Percentiles rank a stretch among this genome's conserved stretches.
Evolutionary conservation across 1,284 basidiomycete species (phyloP).

Genomic region (Ceratobasidium sp.): DNA sequence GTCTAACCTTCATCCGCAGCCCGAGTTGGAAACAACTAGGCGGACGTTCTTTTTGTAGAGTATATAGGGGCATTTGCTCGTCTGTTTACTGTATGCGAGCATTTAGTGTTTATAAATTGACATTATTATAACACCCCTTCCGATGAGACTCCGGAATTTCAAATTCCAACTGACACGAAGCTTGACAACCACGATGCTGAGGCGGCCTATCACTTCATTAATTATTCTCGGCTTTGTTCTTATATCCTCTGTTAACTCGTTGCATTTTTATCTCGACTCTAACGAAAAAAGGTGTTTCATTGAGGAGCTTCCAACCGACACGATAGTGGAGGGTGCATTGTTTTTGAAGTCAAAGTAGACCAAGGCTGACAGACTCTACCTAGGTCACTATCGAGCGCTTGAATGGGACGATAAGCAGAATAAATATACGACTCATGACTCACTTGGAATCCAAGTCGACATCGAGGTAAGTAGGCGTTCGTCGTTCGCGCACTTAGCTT

Average conservation of each 20-base stretch:
- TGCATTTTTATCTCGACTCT: conserved; percentile 93
- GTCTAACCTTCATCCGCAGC: conserved; percentile 53
- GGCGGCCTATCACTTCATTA: conserved; percentile 1
- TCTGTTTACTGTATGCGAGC: neutral
- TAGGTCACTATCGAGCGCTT: conserved; percentile 91
- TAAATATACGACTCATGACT: conserved; percentile 73
- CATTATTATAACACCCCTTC: neutral
- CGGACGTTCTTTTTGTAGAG: conserved; percentile 77
- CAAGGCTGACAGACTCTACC: conserved; percentile 2
- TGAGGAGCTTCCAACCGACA: conserved; percentile 96
- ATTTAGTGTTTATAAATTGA: neutral
- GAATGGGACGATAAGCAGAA: conserved; percentile 84
- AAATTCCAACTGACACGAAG: neutral
- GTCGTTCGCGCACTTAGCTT: conserved; percentile 20
- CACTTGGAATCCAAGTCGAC: conserved; percentile 87
- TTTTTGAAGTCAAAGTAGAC: neutral
- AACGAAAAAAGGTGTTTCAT: conserved; percentile 93
- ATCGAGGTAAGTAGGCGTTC: conserved; percentile 74
- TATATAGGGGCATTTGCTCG: neutral
- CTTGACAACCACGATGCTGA: conserved; percentile 25
- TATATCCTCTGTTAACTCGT: conserved; percentile 53
- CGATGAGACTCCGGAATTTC: neutral
- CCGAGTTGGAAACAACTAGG: conserved; percentile 76
- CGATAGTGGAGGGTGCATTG: conserved; percentile 87
- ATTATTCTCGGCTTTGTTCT: conserved; percentile 6